Percentiles rank a stretch among this genome's conserved stretches.
phyloP scores from a whole-genome alignment of 441 rosid genomes.

The Francoa sonchifolia region DNA sequence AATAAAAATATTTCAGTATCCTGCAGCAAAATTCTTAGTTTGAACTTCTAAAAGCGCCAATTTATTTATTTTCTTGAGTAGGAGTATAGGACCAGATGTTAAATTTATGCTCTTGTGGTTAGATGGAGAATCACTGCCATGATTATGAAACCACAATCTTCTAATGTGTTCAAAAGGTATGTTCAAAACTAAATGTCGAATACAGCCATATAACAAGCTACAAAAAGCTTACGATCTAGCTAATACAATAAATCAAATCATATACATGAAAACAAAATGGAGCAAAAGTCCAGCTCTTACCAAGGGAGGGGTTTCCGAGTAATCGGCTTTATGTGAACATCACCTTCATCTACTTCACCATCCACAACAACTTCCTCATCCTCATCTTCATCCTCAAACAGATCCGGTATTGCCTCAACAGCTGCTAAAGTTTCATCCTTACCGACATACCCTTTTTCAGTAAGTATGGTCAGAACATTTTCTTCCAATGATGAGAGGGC shows the following conservation, averaged over 20 bases:
- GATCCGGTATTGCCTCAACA: conserved; percentile 47
- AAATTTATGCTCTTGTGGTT: too few species aligned
- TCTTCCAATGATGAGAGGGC: conserved; percentile 79
- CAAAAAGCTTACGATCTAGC: background rate
- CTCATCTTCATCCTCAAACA: conserved; percentile 85
- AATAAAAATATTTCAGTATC: too few species aligned
- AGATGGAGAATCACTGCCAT: too few species aligned
- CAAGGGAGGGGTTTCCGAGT: conserved; percentile 53
- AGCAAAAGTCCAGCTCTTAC: conserved; percentile 30
- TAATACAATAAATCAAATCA: background rate
- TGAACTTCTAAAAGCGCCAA: too few species aligned
- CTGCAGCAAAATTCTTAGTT: too few species aligned
- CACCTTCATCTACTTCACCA: conserved; percentile 99
- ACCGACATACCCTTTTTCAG: conserved; percentile 81
- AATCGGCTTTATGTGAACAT: conserved; percentile 84
- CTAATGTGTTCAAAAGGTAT: too few species aligned
- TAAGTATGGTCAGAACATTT: conserved; percentile 55
- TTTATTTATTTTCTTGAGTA: too few species aligned
- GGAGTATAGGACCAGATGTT: too few species aligned
- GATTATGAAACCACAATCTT: too few species aligned
- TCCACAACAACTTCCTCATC: conserved; percentile 96
- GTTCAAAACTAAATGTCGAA: too few species aligned
- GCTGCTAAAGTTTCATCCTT: conserved; percentile 39
- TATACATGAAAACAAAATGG: conserved; percentile 6
- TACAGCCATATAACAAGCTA: too few species aligned